Evolutionary conservation across 768 basidiomycete genomes (phyloP).

Genomic region (Suillus occidentalis): DNA sequence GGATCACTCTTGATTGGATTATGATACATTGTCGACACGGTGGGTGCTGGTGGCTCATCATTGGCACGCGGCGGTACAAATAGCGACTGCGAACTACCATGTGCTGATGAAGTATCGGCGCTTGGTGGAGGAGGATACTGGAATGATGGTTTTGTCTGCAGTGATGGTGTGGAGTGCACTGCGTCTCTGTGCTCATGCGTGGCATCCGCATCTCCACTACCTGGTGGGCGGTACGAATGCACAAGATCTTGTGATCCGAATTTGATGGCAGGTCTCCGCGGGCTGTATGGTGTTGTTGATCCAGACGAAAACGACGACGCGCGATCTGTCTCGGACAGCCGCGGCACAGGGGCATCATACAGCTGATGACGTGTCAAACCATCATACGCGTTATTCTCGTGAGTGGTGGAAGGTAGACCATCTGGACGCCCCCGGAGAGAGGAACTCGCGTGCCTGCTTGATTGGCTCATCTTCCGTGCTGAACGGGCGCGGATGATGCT

Average conservation of each 20-base stretch:
- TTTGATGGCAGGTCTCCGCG: constrained; percentile 63
- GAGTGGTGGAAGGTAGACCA: constrained; percentile 22
- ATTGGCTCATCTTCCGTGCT: constrained; percentile 51
- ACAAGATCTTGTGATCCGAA: constrained; percentile 74
- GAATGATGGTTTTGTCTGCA: constrained; percentile 18
- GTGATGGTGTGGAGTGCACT: constrained; percentile 11
- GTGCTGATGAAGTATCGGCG: constrained; percentile 17
- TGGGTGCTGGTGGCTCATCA: constrained; percentile 33
- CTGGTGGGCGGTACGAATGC: constrained; percentile 68
- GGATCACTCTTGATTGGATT: constrained; percentile 20
- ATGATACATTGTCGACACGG: constrained; percentile 12
- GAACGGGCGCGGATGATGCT: constrained; percentile 80
- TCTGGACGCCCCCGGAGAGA: constrained; percentile 19
- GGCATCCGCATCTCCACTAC: constrained; percentile 44
- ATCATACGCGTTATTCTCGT: constrained; percentile 30
- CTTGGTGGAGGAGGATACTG: constrained; percentile 31
- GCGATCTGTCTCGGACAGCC: constrained; percentile 40
- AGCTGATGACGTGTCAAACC: constrained; percentile 79
- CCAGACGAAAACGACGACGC: constrained; percentile 30
- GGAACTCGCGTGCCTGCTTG: constrained; percentile 34
- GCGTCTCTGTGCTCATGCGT: constrained; percentile 51
- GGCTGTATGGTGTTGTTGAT: constrained; percentile 28
- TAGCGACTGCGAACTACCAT: constrained; percentile 19
- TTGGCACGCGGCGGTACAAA: constrained; percentile 25
- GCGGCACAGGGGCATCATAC: constrained; percentile 84